These are phyloP conservation scores for Apiotrichum domesticum DNA, from an alignment of 1,284 basidiomycete genomes.

Conservation along the genomic window DNA sequence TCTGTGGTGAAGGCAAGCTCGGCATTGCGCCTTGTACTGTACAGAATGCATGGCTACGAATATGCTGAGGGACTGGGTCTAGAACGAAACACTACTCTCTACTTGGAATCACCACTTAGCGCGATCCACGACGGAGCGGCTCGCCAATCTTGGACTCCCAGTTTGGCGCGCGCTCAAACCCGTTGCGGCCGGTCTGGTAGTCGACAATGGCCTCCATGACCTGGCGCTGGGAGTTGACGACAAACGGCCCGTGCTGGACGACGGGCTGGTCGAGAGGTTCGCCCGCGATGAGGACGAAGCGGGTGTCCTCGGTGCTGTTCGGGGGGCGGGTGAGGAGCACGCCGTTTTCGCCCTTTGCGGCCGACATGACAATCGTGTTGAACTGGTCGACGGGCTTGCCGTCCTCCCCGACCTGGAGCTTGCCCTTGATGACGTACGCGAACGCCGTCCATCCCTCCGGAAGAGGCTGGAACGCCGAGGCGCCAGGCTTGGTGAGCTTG, in stretches of 20 bases:
- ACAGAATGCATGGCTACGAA: too few relatives aligned
- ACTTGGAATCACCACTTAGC: too few relatives aligned
- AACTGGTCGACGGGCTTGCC: slow-evolving; percentile 53
- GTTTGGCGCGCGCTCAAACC: slow-evolving; percentile 80
- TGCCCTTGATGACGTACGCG: slow-evolving; percentile 63
- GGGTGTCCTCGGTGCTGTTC: slow-evolving; percentile 57
- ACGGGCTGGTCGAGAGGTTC: slow-evolving; percentile 85
- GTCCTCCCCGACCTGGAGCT: slow-evolving; percentile 55
- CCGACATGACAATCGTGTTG: slow-evolving; percentile 62
- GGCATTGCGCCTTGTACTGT: too few relatives aligned
- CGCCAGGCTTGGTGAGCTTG: slow-evolving; percentile 59
- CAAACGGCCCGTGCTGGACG: slow-evolving; percentile 57
- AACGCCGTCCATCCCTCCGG: slow-evolving; percentile 79
- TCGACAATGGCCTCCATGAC: slow-evolving; percentile 77
- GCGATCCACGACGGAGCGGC: slow-evolving; percentile 2
- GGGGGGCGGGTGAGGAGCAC: slow-evolving; percentile 43
- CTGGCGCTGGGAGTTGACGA: slow-evolving; percentile 73
- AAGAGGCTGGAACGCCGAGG: slow-evolving; percentile 73
- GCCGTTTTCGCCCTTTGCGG: slow-evolving; percentile 36
- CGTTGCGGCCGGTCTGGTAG: slow-evolving; percentile 71
- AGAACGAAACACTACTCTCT: too few relatives aligned
- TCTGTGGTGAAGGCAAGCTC: too few relatives aligned
- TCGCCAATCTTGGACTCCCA: slow-evolving; percentile 79
- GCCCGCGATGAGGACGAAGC: slow-evolving; percentile 74
- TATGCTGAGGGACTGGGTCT: too few relatives aligned